Evolutionary conservation across 768 basidiomycete genomes (phyloP), one percentile per base, ranked within the genome.

Genomic region (Kwoniella europaea): DNA sequence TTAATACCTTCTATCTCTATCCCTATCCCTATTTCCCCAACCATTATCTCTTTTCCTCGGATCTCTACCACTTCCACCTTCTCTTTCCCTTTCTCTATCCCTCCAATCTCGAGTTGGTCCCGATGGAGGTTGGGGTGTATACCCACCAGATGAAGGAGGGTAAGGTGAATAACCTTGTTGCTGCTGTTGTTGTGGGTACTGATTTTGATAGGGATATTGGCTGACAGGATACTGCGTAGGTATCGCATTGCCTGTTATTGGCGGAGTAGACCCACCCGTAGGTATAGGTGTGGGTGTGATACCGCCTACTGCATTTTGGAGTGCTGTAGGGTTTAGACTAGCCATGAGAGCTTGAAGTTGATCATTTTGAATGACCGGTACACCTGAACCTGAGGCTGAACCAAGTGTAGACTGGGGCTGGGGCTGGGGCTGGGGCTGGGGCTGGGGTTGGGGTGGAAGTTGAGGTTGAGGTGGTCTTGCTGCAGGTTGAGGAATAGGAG

Each of bases 331-430:
- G 63, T 76, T 76, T 10, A 79, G 67, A 57, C 65, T 76, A 13
- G 73, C 69, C 75, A 79, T 74, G 13, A 79, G 65, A 2, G 78
- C 78, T 72, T 77, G 72, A 15, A 79, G 58, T 50, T 77, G 61
- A 6, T 74, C 72, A 58, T 71, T 76, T 9, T 58, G 55, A 5
- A 69, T 60, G 10, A 65, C 46, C 9, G 64, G 64, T 15, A 58
- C 56, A 22, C 64, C 52, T 16, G 70, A 29, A 29, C 18, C 18
- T 41, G 68, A 50, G 10, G 75, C 16, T 10, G 27, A n/a, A n/a
- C 59, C 10, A 22, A n/a, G 54, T 35, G 56, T 24, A 24, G 20
- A 54, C 10, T 18, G 54, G 9, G 20, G 59, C 52, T 53, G 41
- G 13, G 35, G 24, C 24, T 24, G 24, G 13, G 35, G 24, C 24